phyloP scores from a whole-genome alignment of 441 rosid species.

The Macaranga tanarius region DNA sequence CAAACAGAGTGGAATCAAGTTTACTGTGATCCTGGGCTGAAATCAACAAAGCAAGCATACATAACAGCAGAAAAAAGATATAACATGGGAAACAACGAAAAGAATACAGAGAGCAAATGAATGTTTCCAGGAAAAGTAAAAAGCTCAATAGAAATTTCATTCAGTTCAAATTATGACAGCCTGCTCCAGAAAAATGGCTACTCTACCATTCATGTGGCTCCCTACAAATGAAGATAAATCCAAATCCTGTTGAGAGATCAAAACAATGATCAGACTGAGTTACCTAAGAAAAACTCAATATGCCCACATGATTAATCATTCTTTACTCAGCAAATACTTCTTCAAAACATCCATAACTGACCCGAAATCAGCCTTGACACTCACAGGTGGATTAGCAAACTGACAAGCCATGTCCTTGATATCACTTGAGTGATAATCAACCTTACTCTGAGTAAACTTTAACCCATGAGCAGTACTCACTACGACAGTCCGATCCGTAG shows the following conservation, averaged over 20 bases:
- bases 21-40: no score
- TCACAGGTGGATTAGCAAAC: slow-evolving; percentile 57
- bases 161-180: background rate
- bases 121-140: background rate
- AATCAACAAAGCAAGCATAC: background rate
- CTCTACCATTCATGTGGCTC: background rate
- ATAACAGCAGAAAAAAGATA: no score
- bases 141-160: background rate
- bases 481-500: slow-evolving; percentile 55
- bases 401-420: slow-evolving; percentile 52
- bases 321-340: slow-evolving; percentile 44
- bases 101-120: background rate
- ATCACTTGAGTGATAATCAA: slow-evolving; percentile 52
- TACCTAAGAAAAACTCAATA: slow-evolving; percentile 10
- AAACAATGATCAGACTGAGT: slow-evolving; percentile 15
- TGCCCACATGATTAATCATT: slow-evolving; percentile 2
- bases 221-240: background rate
- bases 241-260: slow-evolving; percentile 5
- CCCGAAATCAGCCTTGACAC: slow-evolving; percentile 56
- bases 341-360: slow-evolving; percentile 66
- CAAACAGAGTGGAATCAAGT: no score
- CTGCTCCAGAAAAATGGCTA: background rate
- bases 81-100: no score
- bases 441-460: slow-evolving; percentile 60
- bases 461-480: slow-evolving; percentile 67